A percentile compares a stretch with the other conserved stretches of the same genome.
Evolutionary conservation across 768 basidiomycete species (phyloP).

Genomic region (Clavulina sp.): DNA sequence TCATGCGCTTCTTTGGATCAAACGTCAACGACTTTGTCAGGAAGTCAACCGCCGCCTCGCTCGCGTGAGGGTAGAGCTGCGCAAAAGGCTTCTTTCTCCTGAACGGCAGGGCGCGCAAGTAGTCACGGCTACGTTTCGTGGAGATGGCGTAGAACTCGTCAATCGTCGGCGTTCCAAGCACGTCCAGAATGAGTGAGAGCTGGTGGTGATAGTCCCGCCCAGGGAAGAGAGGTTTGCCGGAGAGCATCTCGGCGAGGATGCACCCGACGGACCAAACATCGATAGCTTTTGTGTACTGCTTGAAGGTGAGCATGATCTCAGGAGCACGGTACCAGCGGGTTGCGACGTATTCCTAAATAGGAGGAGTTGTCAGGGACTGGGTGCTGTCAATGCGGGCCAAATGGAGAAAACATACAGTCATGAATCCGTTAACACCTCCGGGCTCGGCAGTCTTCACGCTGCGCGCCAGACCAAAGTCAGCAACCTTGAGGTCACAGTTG

Average conservation of each 20-base stretch:
- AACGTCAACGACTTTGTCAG: conserved; percentile 70
- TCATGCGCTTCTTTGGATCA: conserved; percentile 72
- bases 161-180: conserved; percentile 82
- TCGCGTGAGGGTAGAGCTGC: conserved; percentile 81
- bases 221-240: conserved; percentile 88
- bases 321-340: conserved; percentile 98
- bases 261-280: conserved; percentile 82
- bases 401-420: conserved; percentile 22
- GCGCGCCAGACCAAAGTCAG: conserved; percentile 78
- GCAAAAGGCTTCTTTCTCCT: conserved; percentile 71
- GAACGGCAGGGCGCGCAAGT: conserved; percentile 89
- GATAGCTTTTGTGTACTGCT: conserved; percentile 83
- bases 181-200: conserved; percentile 85
- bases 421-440: conserved; percentile 19
- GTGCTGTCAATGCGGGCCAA: background rate
- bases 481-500: conserved; percentile 31
- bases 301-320: conserved; percentile 98
- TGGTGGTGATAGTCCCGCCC: conserved; percentile 91
- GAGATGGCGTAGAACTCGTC: conserved; percentile 98
- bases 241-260: conserved; percentile 91
- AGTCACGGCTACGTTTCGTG: conserved; percentile 78
- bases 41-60: conserved; percentile 51
- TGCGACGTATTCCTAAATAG: conserved; percentile 82
- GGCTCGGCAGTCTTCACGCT: conserved; percentile 17
- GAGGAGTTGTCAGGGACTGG: conserved; percentile 21